Evolutionary conservation across 345 rosid species (phyloP).

Genomic region (Populus davidiana): DNA sequence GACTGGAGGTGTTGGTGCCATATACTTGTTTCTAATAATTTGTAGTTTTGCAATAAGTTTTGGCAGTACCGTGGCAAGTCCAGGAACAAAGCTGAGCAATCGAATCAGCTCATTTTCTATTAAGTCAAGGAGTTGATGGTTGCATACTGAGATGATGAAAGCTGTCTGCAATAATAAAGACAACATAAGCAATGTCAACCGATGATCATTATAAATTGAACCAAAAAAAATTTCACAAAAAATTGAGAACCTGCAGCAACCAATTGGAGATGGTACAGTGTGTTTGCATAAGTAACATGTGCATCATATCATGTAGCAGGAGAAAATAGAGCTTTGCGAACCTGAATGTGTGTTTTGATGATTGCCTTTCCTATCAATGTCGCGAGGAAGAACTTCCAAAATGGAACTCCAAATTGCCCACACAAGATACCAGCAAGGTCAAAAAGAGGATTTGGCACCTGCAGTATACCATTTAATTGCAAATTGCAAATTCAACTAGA

Average conservation of each 20-base stretch:
- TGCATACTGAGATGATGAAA: slow-evolving; percentile 85
- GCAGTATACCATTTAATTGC: slow-evolving; percentile 1
- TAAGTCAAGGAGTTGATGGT: slow-evolving; percentile 89
- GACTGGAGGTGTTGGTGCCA: slow-evolving; percentile 49
- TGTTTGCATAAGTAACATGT: neutral
- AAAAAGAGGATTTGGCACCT: slow-evolving; percentile 98
- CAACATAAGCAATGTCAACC: neutral
- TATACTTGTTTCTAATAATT: slow-evolving; percentile 56
- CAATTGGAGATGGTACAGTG: neutral
- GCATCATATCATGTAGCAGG: neutral
- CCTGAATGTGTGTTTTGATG: slow-evolving; percentile 96
- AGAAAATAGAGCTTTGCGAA: slow-evolving; percentile 16
- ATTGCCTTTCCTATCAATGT: slow-evolving; percentile 93
- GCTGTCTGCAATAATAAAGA: slow-evolving; percentile 53
- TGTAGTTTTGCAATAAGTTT: slow-evolving; percentile 56
- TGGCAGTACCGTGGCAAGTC: slow-evolving; percentile 59
- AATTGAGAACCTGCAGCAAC: neutral
- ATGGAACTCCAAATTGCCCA: slow-evolving; percentile 88
- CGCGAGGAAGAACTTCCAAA: slow-evolving; percentile 83
- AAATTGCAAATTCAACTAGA: neutral
- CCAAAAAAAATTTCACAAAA: neutral
- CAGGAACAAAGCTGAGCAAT: slow-evolving; percentile 74
- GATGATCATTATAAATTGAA: no score
- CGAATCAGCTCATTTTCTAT: slow-evolving; percentile 86
- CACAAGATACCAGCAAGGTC: slow-evolving; percentile 99